Percentiles rank a stretch among this genome's conserved stretches.
These are phyloP conservation scores for Kwoniella newhampshirensis DNA, from an alignment of 768 basidiomycete genomes.

Conservation along the genomic window DNA sequence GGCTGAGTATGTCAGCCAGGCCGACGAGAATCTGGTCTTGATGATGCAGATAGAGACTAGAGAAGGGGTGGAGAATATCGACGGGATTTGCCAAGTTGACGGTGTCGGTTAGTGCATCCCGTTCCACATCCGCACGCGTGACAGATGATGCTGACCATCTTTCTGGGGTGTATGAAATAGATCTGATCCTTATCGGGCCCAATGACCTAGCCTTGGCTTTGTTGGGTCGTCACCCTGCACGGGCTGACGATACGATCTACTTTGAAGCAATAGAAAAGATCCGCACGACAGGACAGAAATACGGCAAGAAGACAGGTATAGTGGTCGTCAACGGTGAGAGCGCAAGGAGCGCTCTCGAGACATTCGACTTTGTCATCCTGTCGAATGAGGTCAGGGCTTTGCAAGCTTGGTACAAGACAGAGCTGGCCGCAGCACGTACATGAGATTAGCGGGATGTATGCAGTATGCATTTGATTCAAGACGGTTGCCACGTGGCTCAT, in stretches of 20 bases:
- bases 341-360: slow-evolving; percentile 23
- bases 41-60: slow-evolving; percentile 69
- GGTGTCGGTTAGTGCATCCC: slow-evolving; percentile 57
- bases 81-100: slow-evolving; percentile 63
- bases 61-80: slow-evolving; percentile 63
- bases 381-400: slow-evolving; percentile 30
- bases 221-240: slow-evolving; percentile 41
- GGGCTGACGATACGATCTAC: slow-evolving; percentile 38
- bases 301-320: slow-evolving; percentile 38
- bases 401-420: slow-evolving; percentile 18
- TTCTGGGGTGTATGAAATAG: too few species aligned
- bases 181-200: slow-evolving; percentile 46
- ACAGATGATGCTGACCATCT: too few species aligned
- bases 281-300: slow-evolving; percentile 26
- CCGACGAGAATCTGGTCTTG: slow-evolving; percentile 62
- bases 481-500: too few species aligned
- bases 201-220: slow-evolving; percentile 47
- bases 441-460: too few species aligned
- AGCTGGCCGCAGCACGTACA: too few species aligned
- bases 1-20: slow-evolving; percentile 53
- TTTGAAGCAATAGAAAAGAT: slow-evolving; percentile 43
- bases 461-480: too few species aligned
- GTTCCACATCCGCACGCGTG: too few species aligned
- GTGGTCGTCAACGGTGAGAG: slow-evolving; percentile 35
- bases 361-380: slow-evolving; percentile 33